Base-by-base conservation (phyloP, 176 grass and related monocot species). In the Echinochloa phyllopogon region DNA sequence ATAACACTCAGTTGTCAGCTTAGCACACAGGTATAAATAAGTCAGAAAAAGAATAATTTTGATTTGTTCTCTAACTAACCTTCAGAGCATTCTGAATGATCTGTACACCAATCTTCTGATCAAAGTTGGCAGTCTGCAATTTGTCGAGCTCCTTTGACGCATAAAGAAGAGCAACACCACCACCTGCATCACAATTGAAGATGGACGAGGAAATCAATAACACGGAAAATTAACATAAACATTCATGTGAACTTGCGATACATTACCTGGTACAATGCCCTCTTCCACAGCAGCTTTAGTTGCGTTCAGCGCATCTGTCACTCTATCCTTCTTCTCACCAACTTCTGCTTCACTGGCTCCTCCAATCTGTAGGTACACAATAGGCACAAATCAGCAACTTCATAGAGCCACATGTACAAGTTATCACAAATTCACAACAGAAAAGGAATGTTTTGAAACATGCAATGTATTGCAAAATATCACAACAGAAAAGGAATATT, bases 211-310 rank as follows among this genome's bases (percentile, higher is more conserved):
- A 11, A 17, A 8, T 42, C 13, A 53, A 11, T 24, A n/a, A 63
- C 3, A 24, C 49, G 53, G 37, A 79, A 76, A 80, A 10, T 11
- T 44, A 59, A 40, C 63, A 65, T 1, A 70, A 67, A 49, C 11
- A 44, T 20, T 41, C n/a, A 33, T 40, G 37, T 38, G 2, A 9
- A 66, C 2, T 86, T 40, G 16, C 16, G 10, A 39, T 16, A 5
- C 15, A 50, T 62, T 91, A 96, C 96, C 96, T 69, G 96, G 89
- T 15, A 99, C 93, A 49, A 99, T 96, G 66, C 96, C 96, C 96
- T 99, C 96, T 87, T 96, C 96, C 4, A 99, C 96, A 36, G 96
- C 96, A 82, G 96, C 96, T 81, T 99, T 99, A 58, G 96, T 99
- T 45, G 97, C 93, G 82, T 99, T 99, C 16, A 99, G 70, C 44